A percentile compares a stretch with the other conserved stretches of the same genome.
Conservation (phyloP, 1,284 basidiomycete species). For the Grifola frondosa region DNA sequence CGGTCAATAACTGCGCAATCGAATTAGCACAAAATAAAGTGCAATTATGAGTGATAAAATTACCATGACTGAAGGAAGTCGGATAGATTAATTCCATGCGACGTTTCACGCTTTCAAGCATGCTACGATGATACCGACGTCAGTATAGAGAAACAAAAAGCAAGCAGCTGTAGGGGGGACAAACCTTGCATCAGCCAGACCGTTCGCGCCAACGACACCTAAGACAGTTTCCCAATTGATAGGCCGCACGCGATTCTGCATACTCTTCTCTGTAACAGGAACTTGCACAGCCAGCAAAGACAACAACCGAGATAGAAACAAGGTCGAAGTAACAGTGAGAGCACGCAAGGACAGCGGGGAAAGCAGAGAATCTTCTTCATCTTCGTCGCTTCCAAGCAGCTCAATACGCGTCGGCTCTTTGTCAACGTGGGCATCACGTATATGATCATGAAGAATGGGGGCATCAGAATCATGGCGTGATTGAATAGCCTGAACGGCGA, state of each 20-base stretch:
- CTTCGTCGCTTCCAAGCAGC: slow-evolving; percentile 29
- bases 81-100: slow-evolving; percentile 23
- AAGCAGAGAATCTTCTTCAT: slow-evolving; percentile 35
- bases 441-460: slow-evolving; percentile 2
- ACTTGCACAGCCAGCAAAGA: slow-evolving; percentile 45
- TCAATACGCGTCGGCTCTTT: slow-evolving; percentile 31
- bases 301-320: slow-evolving; percentile 45
- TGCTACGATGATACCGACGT: slow-evolving; percentile 25
- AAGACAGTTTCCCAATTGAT: slow-evolving; percentile 51
- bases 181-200: slow-evolving; percentile 41
- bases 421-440: slow-evolving; percentile 28
- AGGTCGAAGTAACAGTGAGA: slow-evolving; percentile 36
- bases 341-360: slow-evolving; percentile 19
- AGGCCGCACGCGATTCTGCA: slow-evolving; percentile 52
- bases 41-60: too few relatives aligned
- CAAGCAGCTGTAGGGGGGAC: slow-evolving; percentile 23
- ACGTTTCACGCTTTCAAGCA: slow-evolving; percentile 25
- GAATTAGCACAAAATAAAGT: not conserved
- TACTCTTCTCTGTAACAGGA: slow-evolving; percentile 44
- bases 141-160: not conserved
- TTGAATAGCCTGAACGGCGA: slow-evolving; percentile 35
- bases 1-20: slow-evolving; percentile 12
- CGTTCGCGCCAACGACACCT: slow-evolving; percentile 40
- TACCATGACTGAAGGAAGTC: slow-evolving; percentile 13
- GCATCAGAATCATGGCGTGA: slow-evolving; percentile 1